phyloP scores from a whole-genome alignment of 495 filamentous ascomycete species.

The Penicillium desertorum region DNA sequence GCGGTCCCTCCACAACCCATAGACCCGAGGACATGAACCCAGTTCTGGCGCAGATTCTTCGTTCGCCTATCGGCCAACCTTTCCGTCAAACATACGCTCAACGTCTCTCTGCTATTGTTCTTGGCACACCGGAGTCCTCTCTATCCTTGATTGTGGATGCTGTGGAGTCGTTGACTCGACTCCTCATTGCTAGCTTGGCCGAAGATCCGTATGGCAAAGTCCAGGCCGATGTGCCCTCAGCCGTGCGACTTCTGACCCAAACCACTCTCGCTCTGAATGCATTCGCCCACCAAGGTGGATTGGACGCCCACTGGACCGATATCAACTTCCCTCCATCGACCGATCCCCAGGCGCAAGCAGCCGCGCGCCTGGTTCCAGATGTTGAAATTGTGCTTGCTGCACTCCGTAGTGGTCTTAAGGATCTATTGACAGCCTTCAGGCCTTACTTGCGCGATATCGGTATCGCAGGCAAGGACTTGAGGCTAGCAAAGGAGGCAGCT shows the following conservation, averaged over 20 bases:
- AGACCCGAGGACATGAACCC: conserved; percentile 43
- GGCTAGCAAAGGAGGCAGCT: conserved; percentile 64
- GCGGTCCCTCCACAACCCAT: conserved; percentile 27
- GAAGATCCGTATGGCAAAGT: conserved; percentile 92
- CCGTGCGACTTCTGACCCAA: conserved; percentile 68
- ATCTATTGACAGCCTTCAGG: conserved; percentile 66
- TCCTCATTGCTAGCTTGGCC: conserved; percentile 68
- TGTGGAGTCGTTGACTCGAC: conserved; percentile 61
- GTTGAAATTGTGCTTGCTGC: conserved; percentile 61
- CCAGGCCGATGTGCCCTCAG: conserved; percentile 67
- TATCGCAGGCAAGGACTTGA: conserved; percentile 64
- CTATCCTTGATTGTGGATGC: conserved; percentile 67
- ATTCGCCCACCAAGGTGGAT: conserved; percentile 53
- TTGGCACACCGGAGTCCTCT: conserved; percentile 67
- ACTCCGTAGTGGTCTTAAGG: conserved; percentile 58
- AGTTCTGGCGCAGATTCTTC: conserved; percentile 38
- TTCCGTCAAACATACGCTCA: conserved; percentile 71
- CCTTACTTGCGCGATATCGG: conserved; percentile 66
- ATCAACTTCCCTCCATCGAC: conserved; percentile 50
- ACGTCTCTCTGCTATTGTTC: conserved; percentile 59
- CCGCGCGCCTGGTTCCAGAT: conserved; percentile 49
- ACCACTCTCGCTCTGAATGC: conserved; percentile 66
- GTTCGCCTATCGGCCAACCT: conserved; percentile 58
- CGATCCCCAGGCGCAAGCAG: conserved; percentile 41
- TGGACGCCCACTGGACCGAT: conserved; percentile 83